Base-by-base conservation (phyloP, 106 monocot genomes). In the Amphibolis antarctica region DNA sequence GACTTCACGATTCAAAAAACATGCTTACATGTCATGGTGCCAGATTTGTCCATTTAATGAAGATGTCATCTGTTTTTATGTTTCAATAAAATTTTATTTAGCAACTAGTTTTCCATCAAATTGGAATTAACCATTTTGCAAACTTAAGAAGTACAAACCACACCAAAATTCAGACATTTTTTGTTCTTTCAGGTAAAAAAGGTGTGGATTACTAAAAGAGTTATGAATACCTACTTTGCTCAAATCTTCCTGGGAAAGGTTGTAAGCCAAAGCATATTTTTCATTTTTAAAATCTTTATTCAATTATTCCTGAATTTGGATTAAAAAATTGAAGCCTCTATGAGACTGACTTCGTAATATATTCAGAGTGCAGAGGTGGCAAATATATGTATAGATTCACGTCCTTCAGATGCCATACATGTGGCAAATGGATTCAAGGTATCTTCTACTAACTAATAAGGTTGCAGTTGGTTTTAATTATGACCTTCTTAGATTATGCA, bases 331-430 rank as follows among this genome's bases (percentile, higher is more conserved):
- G 18, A n/a, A 18, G 42, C 60, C 27, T 57, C 13, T 60, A 6
- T 60, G n/a, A n/a, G n/a, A n/a, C 15, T 43, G n/a, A 12, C n/a
- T 60, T 29, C 10, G 11, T 60, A 9, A 19, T 36, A 55, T 27
- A 55, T 55, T 12, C 76, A 86, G 81, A 63, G 55, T 52, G 48
- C 70, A 59, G 62, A 68, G 42, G 59, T 55, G 24, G 53, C 60
- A 23, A 72, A 59, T 65, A 48, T 79, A 46, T 76, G 53, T 67
- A 64, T 86, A 29, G 85, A 86, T 65, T 75, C 76, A 43, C 85
- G 76, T 25, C 85, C 85, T 11, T 86, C 81, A 18, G 85, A 86
- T 79, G 85, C 85, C 60, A 67, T 86, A 70, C 67, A 76, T 79
- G 28, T 86, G 19, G 85, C 85, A 53, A 57, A 74, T 63, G 75